These are phyloP conservation scores for Pelagomonas calceolata DNA, from an alignment of 108 stramenopile genomes.

Conservation along the genomic window DNA sequence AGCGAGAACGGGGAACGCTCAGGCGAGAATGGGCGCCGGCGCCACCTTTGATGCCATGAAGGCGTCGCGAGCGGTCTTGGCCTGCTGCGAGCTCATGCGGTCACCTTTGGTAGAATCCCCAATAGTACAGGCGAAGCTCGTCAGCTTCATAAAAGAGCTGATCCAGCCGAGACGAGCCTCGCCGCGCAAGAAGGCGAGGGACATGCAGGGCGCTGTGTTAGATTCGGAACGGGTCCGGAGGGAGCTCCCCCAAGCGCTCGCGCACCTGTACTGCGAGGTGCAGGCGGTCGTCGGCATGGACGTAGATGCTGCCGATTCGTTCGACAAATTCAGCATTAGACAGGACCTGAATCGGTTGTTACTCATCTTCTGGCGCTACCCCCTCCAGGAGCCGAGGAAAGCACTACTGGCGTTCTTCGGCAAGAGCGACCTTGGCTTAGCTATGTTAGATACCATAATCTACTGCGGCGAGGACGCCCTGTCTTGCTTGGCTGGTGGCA, in stretches of 20 bases:
- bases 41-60: neutral
- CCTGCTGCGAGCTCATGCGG: neutral
- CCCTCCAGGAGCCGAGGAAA: neutral
- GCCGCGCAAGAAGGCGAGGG: neutral
- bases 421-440: neutral
- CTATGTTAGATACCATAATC: neutral
- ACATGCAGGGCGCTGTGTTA: neutral
- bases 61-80: neutral
- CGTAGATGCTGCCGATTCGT: neutral
- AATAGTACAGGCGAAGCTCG: neutral
- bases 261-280: neutral
- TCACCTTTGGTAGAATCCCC: neutral
- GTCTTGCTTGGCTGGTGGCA: neutral
- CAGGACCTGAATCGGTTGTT: neutral
- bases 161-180: neutral
- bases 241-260: neutral
- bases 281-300: neutral
- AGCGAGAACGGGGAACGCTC: neutral
- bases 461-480: neutral
- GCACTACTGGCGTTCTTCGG: neutral
- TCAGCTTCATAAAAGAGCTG: neutral
- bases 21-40: too few relatives aligned
- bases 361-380: neutral
- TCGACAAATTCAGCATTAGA: neutral
- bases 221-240: neutral